A percentile compares a stretch with the other conserved stretches of the same genome.
Evolutionary conservation across 352 stramenopile genomes (phyloP).

Genomic region (Pythium dissimile): DNA sequence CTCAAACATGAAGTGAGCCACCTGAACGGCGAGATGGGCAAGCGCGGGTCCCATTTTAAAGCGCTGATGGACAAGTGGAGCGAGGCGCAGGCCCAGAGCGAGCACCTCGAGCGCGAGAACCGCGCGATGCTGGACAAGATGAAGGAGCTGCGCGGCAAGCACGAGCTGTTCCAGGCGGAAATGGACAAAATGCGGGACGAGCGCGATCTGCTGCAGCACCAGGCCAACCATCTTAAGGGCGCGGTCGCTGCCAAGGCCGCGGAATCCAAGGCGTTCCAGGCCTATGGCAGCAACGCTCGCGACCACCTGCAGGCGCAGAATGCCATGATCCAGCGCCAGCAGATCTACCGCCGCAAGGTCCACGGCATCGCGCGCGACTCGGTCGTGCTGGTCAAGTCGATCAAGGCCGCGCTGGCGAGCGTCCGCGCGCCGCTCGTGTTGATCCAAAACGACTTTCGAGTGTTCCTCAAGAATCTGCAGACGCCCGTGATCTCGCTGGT

Average conservation of each 20-base stretch:
- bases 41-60: constrained; percentile 55
- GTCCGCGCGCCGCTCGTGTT: constrained; percentile 48
- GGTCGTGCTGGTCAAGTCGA: constrained; percentile 31
- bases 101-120: constrained; percentile 52
- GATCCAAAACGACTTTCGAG: constrained; percentile 48
- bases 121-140: constrained; percentile 51
- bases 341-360: constrained; percentile 49
- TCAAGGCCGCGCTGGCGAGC: constrained; percentile 37
- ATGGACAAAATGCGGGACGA: constrained; percentile 50
- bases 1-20: constrained; percentile 51
- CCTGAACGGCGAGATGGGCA: constrained; percentile 49
- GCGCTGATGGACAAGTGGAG: constrained; percentile 74
- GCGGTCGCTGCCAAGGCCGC: constrained; percentile 64
- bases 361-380: constrained; percentile 40
- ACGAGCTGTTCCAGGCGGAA: constrained; percentile 35
- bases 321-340: constrained; percentile 47
- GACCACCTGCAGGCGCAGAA: constrained; percentile 61
- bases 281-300: constrained; percentile 55
- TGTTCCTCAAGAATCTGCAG: constrained; percentile 46
- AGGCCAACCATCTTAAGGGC: constrained; percentile 69
- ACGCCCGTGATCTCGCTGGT: constrained; percentile 52
- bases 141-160: constrained; percentile 35
- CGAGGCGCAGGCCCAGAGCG: constrained; percentile 55
- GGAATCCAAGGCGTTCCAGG: constrained; percentile 68
- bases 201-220: constrained; percentile 58